Evolutionary conservation across 495 filamentous ascomycete species (phyloP).

Genomic region (Lepidopterella palustris): DNA sequence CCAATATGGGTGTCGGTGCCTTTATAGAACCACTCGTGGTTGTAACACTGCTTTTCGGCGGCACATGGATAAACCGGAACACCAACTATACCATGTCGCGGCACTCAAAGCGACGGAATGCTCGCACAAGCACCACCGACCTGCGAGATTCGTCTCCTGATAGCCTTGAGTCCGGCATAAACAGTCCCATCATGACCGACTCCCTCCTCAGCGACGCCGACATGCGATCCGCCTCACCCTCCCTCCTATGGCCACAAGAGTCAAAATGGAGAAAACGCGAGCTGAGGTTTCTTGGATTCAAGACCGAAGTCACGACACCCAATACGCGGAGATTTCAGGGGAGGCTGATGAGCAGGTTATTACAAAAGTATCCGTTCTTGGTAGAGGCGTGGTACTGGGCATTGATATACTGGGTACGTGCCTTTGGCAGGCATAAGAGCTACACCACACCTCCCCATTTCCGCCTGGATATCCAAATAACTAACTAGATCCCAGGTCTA

Average conservation of each 20-base stretch:
- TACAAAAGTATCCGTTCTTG: constrained; percentile 66
- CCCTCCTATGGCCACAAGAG: constrained; percentile 27
- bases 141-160: constrained; percentile 13
- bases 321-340: constrained; percentile 50
- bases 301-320: constrained; percentile 44
- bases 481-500: constrained; percentile 44
- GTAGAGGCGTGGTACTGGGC: constrained; percentile 81
- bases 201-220: constrained; percentile 11
- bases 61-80: constrained; percentile 53
- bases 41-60: constrained; percentile 50
- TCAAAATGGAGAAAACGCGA: constrained; percentile 41
- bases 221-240: constrained; percentile 28
- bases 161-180: constrained; percentile 14
- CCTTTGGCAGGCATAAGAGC: background rate
- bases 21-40: constrained; percentile 51
- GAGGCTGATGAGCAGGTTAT: constrained; percentile 50
- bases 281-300: constrained; percentile 36
- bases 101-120: background rate
- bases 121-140: background rate
- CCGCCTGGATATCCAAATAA: background rate
- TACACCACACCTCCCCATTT: constrained; percentile 1
- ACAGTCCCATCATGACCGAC: constrained; percentile 18
- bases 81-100: constrained; percentile 20
- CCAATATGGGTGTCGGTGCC: constrained; percentile 46
- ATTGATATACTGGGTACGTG: constrained; percentile 54